Evolutionary conservation across 192 early-diverging fungal genomes (phyloP), one percentile per base, ranked within the genome.

Genomic region (Dissophora ornata): DNA sequence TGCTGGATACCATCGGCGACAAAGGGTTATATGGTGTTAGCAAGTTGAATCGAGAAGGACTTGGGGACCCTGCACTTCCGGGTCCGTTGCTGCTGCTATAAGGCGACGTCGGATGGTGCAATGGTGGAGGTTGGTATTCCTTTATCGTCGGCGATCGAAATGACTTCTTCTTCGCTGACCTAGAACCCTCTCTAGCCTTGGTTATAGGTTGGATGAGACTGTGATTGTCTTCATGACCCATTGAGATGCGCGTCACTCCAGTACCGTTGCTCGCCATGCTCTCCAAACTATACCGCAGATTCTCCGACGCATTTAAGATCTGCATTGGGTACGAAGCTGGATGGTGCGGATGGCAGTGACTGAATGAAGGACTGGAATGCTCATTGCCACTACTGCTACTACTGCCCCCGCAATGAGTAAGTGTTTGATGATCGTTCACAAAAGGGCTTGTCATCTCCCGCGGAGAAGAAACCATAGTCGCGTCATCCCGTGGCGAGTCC

Each of bases 251-350:
- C 12, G 71, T 66, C 42, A 42, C 57, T 0, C 71, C 71, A 11
- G 63, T 75, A 24, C 63, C 71, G 42, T 58, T 75, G 28, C 70
- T 74, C 2, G 56, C 62, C 21, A 64, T 52, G 32, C 71, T 75
- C 40, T 75, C 71, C 1, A 75, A 56, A 45, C 71, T 75, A 26
- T 40, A 56, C 15, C 71, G 53, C 6, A 18, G 42, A 3, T 16
- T 12, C 2, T 62, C 52, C 2, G 58, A 42, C 2, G 51, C 47
- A 41, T 33, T 42, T 13, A 61, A 32, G 1, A 48, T 42, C 16
- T 70, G 58, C 9, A 62, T 58, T 11, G 68, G 68, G 33, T 42
- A 48, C 1, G 51, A 33, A 7, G 44, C 26, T 13, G 21, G 41
- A 36, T 44, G 42, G 36, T 46, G 42, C 7, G 19, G 57, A 1